These are phyloP conservation scores for Oenanthe javanica DNA, from an alignment of 140 eudicot genomes.

Conservation along the genomic window DNA sequence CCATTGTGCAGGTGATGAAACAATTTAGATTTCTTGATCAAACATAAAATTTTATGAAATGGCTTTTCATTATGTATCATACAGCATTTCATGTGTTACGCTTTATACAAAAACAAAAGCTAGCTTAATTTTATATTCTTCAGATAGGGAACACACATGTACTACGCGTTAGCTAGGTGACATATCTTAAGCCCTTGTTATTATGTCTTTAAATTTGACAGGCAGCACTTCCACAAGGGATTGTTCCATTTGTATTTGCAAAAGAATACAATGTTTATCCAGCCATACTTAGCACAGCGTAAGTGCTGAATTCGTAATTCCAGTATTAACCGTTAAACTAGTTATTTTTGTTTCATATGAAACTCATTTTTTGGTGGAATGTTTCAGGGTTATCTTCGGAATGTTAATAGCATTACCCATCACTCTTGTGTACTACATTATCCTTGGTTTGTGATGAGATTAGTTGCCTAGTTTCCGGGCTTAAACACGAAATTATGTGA, in stretches of 20 bases:
- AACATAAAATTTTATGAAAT: background rate
- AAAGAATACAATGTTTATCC: conserved; percentile 65
- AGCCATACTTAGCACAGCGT: conserved; percentile 55
- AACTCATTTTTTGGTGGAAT: background rate
- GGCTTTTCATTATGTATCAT: background rate
- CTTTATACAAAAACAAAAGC: too few relatives aligned
- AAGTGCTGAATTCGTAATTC: conserved; percentile 12
- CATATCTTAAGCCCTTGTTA: background rate
- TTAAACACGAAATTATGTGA: background rate
- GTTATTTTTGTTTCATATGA: too few relatives aligned
- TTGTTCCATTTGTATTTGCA: conserved; percentile 57
- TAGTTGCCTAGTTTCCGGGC: background rate
- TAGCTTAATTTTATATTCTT: too few relatives aligned
- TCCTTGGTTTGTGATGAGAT: conserved; percentile 28
- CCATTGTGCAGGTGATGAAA: conserved; percentile 40
- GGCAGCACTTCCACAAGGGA: conserved; percentile 58
- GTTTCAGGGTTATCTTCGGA: conserved; percentile 39
- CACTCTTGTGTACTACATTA: conserved; percentile 36
- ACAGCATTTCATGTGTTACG: too few relatives aligned
- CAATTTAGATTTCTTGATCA: background rate
- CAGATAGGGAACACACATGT: background rate
- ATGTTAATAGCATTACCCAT: conserved; percentile 47
- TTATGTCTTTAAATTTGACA: conserved; percentile 1
- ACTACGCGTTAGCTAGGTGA: too few relatives aligned
- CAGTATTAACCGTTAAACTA: too few relatives aligned